These are phyloP conservation scores for Suillus subluteus DNA, from an alignment of 768 basidiomycete species.

Conservation along the genomic window DNA sequence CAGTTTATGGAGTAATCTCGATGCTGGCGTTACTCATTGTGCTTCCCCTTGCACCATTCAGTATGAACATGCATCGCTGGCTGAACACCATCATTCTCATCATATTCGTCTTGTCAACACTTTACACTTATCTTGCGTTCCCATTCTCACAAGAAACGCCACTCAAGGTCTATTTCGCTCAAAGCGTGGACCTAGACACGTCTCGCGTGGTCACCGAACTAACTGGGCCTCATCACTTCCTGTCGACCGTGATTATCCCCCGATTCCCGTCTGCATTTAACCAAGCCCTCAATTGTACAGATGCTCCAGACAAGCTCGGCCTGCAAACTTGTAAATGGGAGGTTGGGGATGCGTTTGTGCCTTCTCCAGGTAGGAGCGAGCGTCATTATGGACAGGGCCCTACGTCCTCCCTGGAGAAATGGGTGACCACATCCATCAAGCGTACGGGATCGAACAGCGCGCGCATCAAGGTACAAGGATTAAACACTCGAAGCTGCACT, in stretches of 20 bases:
- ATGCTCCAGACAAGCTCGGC: constrained; percentile 33
- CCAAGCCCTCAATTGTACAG: constrained; percentile 37
- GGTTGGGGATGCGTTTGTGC: constrained; percentile 35
- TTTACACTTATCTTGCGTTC: constrained; percentile 50
- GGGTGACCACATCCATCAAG: constrained; percentile 48
- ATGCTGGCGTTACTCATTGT: constrained; percentile 53
- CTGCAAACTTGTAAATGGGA: constrained; percentile 56
- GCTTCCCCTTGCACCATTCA: constrained; percentile 68
- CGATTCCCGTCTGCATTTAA: constrained; percentile 54
- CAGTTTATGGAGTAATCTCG: constrained; percentile 56
- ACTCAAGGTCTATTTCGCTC: constrained; percentile 74
- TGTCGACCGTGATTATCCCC: constrained; percentile 47
- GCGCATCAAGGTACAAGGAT: constrained; percentile 53
- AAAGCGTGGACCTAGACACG: constrained; percentile 51
- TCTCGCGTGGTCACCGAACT: constrained; percentile 45
- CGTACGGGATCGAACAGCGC: constrained; percentile 49
- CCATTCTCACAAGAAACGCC: constrained; percentile 68
- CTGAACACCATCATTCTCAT: constrained; percentile 41
- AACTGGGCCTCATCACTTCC: constrained; percentile 46
- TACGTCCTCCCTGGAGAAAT: constrained; percentile 23
- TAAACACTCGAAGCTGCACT: constrained; percentile 66
- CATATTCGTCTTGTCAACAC: constrained; percentile 47
- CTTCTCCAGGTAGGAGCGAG: constrained; percentile 40
- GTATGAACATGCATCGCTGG: constrained; percentile 49
- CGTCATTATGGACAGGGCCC: background rate